Base-by-base conservation (phyloP, 2,329 filamentous ascomycete genomes). In the Ophiostoma ulmi region DNA sequence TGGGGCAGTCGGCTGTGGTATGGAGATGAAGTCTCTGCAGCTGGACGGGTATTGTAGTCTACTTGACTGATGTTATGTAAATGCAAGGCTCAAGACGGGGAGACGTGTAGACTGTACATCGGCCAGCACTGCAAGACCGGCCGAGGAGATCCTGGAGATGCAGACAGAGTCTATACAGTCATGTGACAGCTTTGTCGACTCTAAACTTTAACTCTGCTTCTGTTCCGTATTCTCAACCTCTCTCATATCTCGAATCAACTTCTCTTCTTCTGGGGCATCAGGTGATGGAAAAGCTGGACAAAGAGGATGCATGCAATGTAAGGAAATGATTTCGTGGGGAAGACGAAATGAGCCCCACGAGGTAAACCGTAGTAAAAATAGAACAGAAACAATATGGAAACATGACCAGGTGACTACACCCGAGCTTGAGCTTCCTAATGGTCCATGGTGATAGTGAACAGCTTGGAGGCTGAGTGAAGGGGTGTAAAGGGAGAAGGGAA, bases 311-410 rank as follows among this genome's bases (percentile, higher is more conserved):
- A 22, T 58, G 52, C 52, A 58, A 13, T 11, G 5, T 10, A 55
- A n/a, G 20, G 22, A 58, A 11, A 58, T 58, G 52, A 22, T 22
- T 26, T 58, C 52, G 52, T 58, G 52, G 52, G n/a, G 44, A 48
- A 48, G 52, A 58, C 22, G 52, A 26, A 26, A 58, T 58, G 52
- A 58, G 52, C 26, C 52, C 52, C 52, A 58, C 52, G 52, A 58
- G 52, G n/a, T 7, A 48, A 20, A 48, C 44, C n/a, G 17, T 17
- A 10, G 44, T 48, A 48, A 48, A 48, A n/a, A 14, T 58, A 58
- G 22, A 55, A 22, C n/a, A 3, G 52, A 26, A 58, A 55, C 22
- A 26, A 10, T 31, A n/a, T 55, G 20, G 5, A 55, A 20, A 55
- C 22, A 55, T 22, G 22, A 55, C 20, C 14, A 58, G 52, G 22